Evolutionary conservation across 805 yeast genomes (phyloP).

Genomic region (Teunomyces panamensis): DNA sequence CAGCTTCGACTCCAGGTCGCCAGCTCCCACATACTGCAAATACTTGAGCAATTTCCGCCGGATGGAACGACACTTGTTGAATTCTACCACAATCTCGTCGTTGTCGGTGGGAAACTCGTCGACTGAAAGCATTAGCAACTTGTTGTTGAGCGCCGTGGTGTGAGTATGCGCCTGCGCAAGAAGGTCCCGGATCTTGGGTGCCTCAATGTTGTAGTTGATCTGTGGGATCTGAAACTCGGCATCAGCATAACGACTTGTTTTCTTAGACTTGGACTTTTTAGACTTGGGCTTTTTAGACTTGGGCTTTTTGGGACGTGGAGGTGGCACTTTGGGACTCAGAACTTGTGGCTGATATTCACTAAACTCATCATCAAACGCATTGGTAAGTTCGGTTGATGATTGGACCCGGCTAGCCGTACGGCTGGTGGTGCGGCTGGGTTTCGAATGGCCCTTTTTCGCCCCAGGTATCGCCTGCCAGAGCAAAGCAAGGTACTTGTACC

Average conservation of each 20-base stretch:
- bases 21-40: slow-evolving; percentile 72
- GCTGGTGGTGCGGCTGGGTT: background rate
- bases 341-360: background rate
- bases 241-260: slow-evolving; percentile 34
- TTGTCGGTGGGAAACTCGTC: slow-evolving; percentile 64
- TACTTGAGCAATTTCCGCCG: slow-evolving; percentile 79
- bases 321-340: too few species aligned
- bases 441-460: slow-evolving; percentile 9
- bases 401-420: background rate
- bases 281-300: background rate
- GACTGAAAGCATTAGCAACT: slow-evolving; percentile 33
- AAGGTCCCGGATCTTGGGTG: slow-evolving; percentile 63
- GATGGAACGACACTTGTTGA: slow-evolving; percentile 69
- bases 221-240: slow-evolving; percentile 60
- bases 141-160: slow-evolving; percentile 66
- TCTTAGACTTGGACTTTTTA: slow-evolving; percentile 12
- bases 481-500: slow-evolving; percentile 46
- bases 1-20: slow-evolving; percentile 28
- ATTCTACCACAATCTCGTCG: slow-evolving; percentile 55
- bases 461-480: slow-evolving; percentile 47
- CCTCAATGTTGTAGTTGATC: slow-evolving; percentile 65
- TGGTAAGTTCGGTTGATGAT: background rate
- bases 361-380: slow-evolving; percentile 6
- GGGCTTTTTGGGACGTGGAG: background rate
- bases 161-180: slow-evolving; percentile 76